phyloP scores from a whole-genome alignment of 208 protist species.

The Strigomonas oncopelti region DNA sequence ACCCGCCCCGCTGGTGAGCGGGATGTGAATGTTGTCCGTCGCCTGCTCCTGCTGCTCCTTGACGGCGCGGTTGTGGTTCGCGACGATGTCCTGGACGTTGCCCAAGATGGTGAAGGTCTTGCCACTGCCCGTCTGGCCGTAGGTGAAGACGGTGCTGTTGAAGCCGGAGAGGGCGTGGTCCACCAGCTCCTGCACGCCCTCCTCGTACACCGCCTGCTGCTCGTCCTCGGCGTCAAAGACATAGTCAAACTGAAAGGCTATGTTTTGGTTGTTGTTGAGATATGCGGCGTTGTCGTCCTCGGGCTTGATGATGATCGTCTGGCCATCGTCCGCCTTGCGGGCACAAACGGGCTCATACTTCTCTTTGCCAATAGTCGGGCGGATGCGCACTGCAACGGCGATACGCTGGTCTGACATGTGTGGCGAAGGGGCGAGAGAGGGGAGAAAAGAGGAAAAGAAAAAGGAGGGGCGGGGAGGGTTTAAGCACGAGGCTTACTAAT shows the following conservation, averaged over 20 bases:
- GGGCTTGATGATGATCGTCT: conserved; percentile 64
- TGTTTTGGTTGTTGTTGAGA: conserved; percentile 26
- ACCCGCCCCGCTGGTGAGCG: conserved; percentile 54
- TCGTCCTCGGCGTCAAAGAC: conserved; percentile 79
- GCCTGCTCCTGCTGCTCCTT: background rate
- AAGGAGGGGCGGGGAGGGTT: conserved; percentile 6
- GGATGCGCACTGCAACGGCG: conserved; percentile 77
- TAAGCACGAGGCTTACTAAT: too few species aligned
- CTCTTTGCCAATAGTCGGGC: conserved; percentile 64
- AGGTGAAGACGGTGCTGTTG: conserved; percentile 86
- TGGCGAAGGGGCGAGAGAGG: background rate
- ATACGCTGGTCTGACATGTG: conserved; percentile 74
- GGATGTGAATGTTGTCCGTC: background rate
- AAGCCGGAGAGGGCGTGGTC: conserved; percentile 72
- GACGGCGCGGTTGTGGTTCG: background rate
- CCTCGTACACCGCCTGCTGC: conserved; percentile 75
- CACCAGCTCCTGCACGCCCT: conserved; percentile 79
- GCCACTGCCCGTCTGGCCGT: conserved; percentile 87
- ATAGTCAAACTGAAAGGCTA: conserved; percentile 77
- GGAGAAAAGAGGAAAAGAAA: conserved; percentile 2
- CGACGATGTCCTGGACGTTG: conserved; percentile 31
- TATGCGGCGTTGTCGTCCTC: conserved; percentile 34
- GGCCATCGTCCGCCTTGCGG: conserved; percentile 65
- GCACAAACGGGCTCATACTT: conserved; percentile 67
- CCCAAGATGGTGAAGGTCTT: conserved; percentile 92